Percentiles rank a stretch among this genome's conserved stretches.
Evolutionary conservation across 78 protist genomes (phyloP).

Genomic region (Guillardia theta): DNA sequence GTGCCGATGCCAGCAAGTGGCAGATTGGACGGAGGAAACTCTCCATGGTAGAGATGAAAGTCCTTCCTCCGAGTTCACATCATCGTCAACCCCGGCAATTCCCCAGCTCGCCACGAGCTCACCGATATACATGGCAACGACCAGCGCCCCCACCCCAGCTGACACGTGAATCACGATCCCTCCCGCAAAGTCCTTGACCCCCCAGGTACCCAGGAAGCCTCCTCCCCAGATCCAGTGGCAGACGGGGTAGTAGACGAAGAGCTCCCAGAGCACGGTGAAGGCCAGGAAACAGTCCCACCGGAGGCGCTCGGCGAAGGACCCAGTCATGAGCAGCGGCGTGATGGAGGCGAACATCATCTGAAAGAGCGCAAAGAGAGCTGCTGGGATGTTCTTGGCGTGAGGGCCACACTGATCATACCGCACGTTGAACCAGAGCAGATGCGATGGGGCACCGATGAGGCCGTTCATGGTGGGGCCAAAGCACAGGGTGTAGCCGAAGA

Average conservation of each 20-base stretch:
- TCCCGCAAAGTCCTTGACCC: conserved; percentile 82
- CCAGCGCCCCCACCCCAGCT: conserved; percentile 77
- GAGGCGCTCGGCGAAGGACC: conserved; percentile 83
- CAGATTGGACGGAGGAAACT: conserved; percentile 66
- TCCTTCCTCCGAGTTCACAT: conserved; percentile 52
- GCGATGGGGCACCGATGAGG: conserved; percentile 62
- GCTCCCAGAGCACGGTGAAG: conserved; percentile 71
- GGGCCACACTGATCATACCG: conserved; percentile 49
- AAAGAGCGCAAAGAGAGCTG: conserved; percentile 69
- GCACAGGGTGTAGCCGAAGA: conserved; percentile 74
- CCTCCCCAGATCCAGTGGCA: conserved; percentile 85
- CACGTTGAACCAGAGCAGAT: conserved; percentile 49
- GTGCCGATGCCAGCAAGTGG: too few species aligned
- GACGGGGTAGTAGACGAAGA: conserved; percentile 84
- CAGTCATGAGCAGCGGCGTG: conserved; percentile 87
- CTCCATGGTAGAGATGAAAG: conserved; percentile 65
- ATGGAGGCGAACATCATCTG: conserved; percentile 90
- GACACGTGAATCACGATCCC: conserved; percentile 86
- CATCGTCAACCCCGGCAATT: neutral
- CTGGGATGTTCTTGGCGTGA: conserved; percentile 62
- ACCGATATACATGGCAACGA: conserved; percentile 50
- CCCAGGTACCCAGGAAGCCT: conserved; percentile 73
- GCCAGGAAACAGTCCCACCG: conserved; percentile 55
- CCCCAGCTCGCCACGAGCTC: neutral
- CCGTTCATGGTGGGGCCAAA: conserved; percentile 71